Conservation (phyloP, 768 basidiomycete genomes). For the Boletus pseudo-olivaceus region DNA sequence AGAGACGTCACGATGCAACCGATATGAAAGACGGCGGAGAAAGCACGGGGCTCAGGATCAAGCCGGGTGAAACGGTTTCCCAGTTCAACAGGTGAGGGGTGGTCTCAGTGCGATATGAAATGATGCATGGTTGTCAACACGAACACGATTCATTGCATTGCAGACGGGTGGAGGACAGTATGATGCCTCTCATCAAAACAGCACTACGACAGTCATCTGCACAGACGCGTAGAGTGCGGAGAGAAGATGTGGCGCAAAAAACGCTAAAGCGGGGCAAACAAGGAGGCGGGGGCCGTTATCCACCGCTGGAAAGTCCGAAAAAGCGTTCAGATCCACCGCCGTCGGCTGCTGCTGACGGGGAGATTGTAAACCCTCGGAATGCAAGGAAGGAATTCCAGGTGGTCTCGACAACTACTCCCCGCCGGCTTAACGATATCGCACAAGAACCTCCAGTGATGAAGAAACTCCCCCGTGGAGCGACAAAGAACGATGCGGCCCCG, state of each 20-base stretch:
- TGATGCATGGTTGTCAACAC: slow-evolving; percentile 4
- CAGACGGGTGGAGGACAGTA: slow-evolving; percentile 72
- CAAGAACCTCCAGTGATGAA: slow-evolving; percentile 64
- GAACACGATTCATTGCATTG: neutral
- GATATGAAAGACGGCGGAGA: slow-evolving; percentile 13
- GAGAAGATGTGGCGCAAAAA: slow-evolving; percentile 25
- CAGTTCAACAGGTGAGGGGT: slow-evolving; percentile 71
- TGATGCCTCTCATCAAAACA: slow-evolving; percentile 60
- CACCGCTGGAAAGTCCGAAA: slow-evolving; percentile 12
- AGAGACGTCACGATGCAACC: slow-evolving; percentile 22
- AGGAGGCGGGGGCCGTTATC: slow-evolving; percentile 2
- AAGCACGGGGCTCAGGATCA: slow-evolving; percentile 42
- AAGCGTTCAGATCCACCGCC: slow-evolving; percentile 12
- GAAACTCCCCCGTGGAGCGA: slow-evolving; percentile 49
- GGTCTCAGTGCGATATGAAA: slow-evolving; percentile 9
- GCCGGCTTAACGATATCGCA: slow-evolving; percentile 68
- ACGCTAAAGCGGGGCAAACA: slow-evolving; percentile 15
- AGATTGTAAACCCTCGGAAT: slow-evolving; percentile 19
- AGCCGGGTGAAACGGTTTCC: slow-evolving; percentile 65
- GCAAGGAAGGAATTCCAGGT: slow-evolving; percentile 46
- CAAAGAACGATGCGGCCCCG: slow-evolving; percentile 27
- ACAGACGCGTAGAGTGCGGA: slow-evolving; percentile 43
- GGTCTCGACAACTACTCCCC: slow-evolving; percentile 52
- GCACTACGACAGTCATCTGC: slow-evolving; percentile 59
- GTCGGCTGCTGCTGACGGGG: slow-evolving; percentile 11